These are phyloP conservation scores for Carex sylvatica DNA, from an alignment of 202 grass and related monocot genomes.

Conservation along the genomic window DNA sequence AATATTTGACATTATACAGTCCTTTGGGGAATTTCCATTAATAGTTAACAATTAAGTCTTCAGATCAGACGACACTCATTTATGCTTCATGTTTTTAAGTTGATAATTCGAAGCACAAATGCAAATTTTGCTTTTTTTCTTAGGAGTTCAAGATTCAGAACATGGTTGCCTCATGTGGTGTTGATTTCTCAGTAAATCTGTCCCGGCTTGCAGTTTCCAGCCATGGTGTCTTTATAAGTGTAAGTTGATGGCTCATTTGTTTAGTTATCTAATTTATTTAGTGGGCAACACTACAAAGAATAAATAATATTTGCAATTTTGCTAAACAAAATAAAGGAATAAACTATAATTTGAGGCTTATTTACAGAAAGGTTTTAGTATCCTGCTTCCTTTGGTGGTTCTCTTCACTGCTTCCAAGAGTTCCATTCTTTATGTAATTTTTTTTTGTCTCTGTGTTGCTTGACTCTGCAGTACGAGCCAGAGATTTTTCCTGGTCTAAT, in stretches of 20 bases:
- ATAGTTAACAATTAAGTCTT: background rate
- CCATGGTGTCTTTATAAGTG: slow-evolving; percentile 63
- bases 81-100: background rate
- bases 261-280: slow-evolving; percentile 14
- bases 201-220: slow-evolving; percentile 47
- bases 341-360: background rate
- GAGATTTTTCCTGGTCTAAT: slow-evolving; percentile 79
- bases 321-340: background rate
- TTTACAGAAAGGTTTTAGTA: background rate
- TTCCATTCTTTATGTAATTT: background rate
- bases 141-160: slow-evolving; percentile 80
- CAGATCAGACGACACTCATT: background rate
- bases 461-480: slow-evolving; percentile 60
- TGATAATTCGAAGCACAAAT: background rate
- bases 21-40: background rate
- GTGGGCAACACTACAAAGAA: background rate
- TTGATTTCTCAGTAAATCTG: slow-evolving; percentile 57
- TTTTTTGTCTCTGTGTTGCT: slow-evolving; percentile 6
- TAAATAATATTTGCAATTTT: background rate
- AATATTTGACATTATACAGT: background rate
- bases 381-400: background rate
- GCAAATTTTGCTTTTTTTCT: slow-evolving; percentile 3
- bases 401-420: background rate
- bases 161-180: slow-evolving; percentile 57
- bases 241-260: slow-evolving; percentile 33